These are phyloP conservation scores for Passiflora organensis DNA, from an alignment of 345 rosid species.

Conservation along the genomic window DNA sequence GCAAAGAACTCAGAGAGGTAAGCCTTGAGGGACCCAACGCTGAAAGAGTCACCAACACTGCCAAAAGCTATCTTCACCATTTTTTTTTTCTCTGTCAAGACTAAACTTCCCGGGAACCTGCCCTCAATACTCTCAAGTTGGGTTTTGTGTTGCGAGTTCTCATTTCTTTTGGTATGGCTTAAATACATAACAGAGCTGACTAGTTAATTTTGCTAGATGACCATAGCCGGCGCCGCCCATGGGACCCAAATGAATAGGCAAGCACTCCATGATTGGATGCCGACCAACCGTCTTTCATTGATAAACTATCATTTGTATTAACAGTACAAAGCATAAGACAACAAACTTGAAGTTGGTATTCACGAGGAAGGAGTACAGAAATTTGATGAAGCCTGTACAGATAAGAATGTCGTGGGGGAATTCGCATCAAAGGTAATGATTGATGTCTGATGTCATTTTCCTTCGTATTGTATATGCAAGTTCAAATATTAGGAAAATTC, in stretches of 20 bases:
- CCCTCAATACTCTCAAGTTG: neutral
- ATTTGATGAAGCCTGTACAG: too few species aligned
- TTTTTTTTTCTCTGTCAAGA: constrained; percentile 2
- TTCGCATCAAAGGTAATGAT: too few species aligned
- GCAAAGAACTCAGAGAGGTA: constrained; percentile 85
- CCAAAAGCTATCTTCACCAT: constrained; percentile 85
- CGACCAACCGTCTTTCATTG: constrained; percentile 45
- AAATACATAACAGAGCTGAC: neutral
- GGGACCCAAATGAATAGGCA: constrained; percentile 31
- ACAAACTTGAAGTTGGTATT: constrained; percentile 11
- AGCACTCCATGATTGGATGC: constrained; percentile 27
- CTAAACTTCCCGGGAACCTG: too few species aligned
- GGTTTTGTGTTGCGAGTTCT: neutral
- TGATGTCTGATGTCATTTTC: constrained; percentile 20
- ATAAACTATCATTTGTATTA: constrained; percentile 14
- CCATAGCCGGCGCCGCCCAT: constrained; percentile 44
- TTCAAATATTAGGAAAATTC: neutral
- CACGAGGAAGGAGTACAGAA: too few species aligned
- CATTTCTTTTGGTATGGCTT: neutral
- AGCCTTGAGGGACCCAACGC: constrained; percentile 54
- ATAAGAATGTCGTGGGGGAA: too few species aligned
- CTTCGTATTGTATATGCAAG: neutral
- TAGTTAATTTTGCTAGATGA: constrained; percentile 8
- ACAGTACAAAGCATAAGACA: constrained; percentile 46
- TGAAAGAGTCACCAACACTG: constrained; percentile 67